Base-by-base conservation (phyloP, 176 grass and related monocot species). In the Poa pratensis region DNA sequence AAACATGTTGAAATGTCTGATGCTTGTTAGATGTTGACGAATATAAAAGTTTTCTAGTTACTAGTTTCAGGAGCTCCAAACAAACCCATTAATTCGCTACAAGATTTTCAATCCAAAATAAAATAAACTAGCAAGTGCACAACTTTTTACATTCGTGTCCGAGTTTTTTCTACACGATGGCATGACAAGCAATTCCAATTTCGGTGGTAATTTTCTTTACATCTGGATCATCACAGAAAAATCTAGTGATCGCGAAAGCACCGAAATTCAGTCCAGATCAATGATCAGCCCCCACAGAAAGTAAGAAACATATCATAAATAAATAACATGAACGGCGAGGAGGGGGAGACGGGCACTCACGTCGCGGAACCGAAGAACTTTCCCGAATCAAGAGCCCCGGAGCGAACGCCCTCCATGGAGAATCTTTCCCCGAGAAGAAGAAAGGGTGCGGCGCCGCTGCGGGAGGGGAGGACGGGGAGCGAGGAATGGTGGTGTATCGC, bases 351-450 rank as follows among this genome's bases (percentile, higher is more conserved):
- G 5, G 9, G 55, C 15, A 84, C 85, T 91, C 81, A 91, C 89
- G 16, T 91, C 0, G 48, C 19, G 39, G 69, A 22, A 35, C 17
- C 69, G 12, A 63, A 50, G 67, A 84, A 75, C 5, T 16, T 70
- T 1, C 60, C 66, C 5, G 35, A 64, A 42, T 73, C 52, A 23
- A 91, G 69, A 81, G 43, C 42, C 51, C 81, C 75, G 50, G 73
- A 68, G 60, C 83, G 83, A 23, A 78, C 50, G 52, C 76, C 51
- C 85, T 91, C 83, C 88, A 90, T 90, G 88, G 76, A 17, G 70
- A 27, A 9, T n/a, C 19, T 7, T 64, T 55, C 73, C 39, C 14
- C 84, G 66, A 16, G 18, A 40, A 12, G 34, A 35, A 35, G 34
- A 35, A 35, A 35, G 2, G 34, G 34, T 3, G 4, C 37, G 5